phyloP scores from a whole-genome alignment of 768 basidiomycete species.

The Auricularia cornea region DNA sequence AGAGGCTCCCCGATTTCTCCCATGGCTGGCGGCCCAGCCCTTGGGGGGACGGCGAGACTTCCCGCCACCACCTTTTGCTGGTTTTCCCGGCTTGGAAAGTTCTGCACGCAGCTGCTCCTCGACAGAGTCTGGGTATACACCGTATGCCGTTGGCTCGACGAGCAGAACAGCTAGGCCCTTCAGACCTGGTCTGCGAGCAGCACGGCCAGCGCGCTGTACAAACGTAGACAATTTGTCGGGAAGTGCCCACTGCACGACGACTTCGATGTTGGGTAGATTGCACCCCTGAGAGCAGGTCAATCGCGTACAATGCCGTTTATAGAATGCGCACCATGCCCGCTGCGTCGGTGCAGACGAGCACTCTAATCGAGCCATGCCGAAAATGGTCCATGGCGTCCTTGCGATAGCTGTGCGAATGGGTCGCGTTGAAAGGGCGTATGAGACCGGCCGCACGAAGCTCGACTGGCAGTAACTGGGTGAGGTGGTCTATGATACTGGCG shows the following conservation, averaged over 20 bases:
- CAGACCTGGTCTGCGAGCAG: conserved; percentile 1
- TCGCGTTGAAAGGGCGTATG: conserved; percentile 9
- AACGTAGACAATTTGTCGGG: conserved; percentile 11
- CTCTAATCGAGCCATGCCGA: conserved; percentile 14
- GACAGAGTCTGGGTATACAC: neutral
- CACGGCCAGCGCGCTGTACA: conserved; percentile 14
- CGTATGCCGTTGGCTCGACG: conserved; percentile 1
- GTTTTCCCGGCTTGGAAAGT: neutral
- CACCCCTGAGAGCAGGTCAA: conserved; percentile 10
- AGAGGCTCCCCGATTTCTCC: conserved; percentile 3
- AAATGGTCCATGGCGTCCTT: conserved; percentile 18
- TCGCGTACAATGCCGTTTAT: neutral
- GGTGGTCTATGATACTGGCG: conserved; percentile 18
- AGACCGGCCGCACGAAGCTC: conserved; percentile 17
- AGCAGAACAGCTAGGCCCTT: neutral
- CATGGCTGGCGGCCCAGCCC: neutral
- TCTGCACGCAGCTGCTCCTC: neutral
- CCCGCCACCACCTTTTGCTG: neutral
- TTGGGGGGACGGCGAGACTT: neutral
- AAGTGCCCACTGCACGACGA: conserved; percentile 17
- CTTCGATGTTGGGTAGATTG: conserved; percentile 14
- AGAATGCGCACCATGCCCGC: conserved; percentile 27
- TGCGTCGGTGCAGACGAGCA: conserved; percentile 28
- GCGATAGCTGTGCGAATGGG: conserved; percentile 1
- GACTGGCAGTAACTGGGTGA: conserved; percentile 11